Evolutionary conservation across 1,284 basidiomycete genomes (phyloP), one percentile per base, ranked within the genome.

Genomic region (Papiliotrema fonsecae): DNA sequence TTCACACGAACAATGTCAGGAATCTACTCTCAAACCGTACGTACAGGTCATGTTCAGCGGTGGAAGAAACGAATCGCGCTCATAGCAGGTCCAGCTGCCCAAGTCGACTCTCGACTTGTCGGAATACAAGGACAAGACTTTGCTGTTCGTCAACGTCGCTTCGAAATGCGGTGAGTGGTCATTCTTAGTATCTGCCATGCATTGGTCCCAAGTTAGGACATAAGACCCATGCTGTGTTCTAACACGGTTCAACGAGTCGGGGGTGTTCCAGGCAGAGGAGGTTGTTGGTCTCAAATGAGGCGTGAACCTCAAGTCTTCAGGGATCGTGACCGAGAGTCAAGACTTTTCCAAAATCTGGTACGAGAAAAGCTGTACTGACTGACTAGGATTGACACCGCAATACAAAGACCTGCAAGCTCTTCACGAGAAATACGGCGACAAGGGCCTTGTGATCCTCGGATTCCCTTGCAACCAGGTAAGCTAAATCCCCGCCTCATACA

Each of bases 381-480:
- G n/a, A n/a, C n/a, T n/a, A 67, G 88, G 89, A 27, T 88, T 92
- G 64, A 90, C 88, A 6, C 85, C 87, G 9, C 90, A 94, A 72
- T 92, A 92, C 75, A 85, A 82, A 67, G 87, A 87, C 56, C 80
- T 96, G 19, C 87, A 96, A 74, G 77, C 76, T 6, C 75, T 96
- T 30, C 82, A 92, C 72, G 82, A 91, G 58, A 88, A 90, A 72
- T 85, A 91, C 77, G 84, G 85, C 60, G 83, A 85, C 49, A 77
- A 81, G 52, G 86, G 78, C 16, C 79, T 94, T 47, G 77, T 84
- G 51, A 81, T 93, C 60, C 78, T 94, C 50, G 90, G 91, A 2
- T 93, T 93, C 78, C 90, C 90, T 27, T 92, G 84, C 77, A 93
- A 94, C 70, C 90, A 92, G 77, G 88, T 88, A 52, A 54, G 77